Base-by-base conservation (phyloP, 768 basidiomycete species). In the Chlorophyllum brunneum region DNA sequence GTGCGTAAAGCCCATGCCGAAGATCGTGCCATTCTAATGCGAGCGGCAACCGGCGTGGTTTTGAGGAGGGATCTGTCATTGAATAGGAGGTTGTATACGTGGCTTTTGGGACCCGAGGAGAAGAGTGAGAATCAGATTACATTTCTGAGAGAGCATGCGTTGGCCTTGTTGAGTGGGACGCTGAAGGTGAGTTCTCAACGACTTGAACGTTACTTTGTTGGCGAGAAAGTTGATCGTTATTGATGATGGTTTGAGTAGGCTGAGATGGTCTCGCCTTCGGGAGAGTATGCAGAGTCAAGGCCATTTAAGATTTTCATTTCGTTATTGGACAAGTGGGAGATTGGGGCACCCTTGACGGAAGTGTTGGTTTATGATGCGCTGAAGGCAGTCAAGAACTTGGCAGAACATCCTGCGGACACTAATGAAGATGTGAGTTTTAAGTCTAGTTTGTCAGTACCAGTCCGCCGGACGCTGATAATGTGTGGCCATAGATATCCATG, bases 291-390 rank as follows among this genome's bases (percentile, higher is more conserved):
- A 0, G 84, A 86, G 55, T 87, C 88, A 3, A 74, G 91, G 22
- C 92, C 97, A 0, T 98, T 94, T 79, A 95, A 95, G 68, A 88
- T 98, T 29, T 95, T 97, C 66, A 86, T 98, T 20, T 95, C 93
- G 1, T 67, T 98, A 15, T 72, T 98, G 58, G 97, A 99, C 67
- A 97, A 97, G 66, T 98, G 92, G 90, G 97, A 98, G 65, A 86
- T 98, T 39, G 95, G 95, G 4, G 81, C 79, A 6, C 75, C 79
- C 0, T 67, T 99, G 23, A 93, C 93, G 0, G 86, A 92, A 34
- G 75, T 73, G 5, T 70, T 98, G 46, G 81, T 90, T 9, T 82
- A 88, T 59, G 90, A 95, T 58, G 77, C 90, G 0, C 82, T 98
- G 61, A 82, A 76, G 46, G 83, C 89, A 2, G 72, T 97, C 44